Percentiles rank a stretch among this genome's conserved stretches.
Evolutionary conservation across 2,329 filamentous ascomycete species (phyloP).

Genomic region (Cladosporium sp.): DNA sequence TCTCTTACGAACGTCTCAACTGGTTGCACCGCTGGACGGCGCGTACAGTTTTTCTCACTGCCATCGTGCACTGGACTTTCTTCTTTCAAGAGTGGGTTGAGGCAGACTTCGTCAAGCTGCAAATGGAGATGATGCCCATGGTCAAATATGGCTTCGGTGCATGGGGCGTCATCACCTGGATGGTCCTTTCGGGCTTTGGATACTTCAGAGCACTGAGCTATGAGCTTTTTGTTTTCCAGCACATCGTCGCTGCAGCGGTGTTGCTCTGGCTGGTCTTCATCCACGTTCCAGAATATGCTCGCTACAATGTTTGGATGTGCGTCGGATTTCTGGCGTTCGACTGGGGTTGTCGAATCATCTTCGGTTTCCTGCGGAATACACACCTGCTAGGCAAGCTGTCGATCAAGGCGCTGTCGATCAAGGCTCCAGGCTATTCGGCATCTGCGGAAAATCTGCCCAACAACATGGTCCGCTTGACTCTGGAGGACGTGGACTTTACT

Average conservation of each 20-base stretch:
- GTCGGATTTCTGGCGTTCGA: slow-evolving; percentile 29
- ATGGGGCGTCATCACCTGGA: slow-evolving; percentile 49
- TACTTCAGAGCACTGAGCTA: slow-evolving; percentile 49
- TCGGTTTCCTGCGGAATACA: slow-evolving; percentile 24
- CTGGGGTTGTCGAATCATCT: slow-evolving; percentile 25
- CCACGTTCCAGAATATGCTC: slow-evolving; percentile 39
- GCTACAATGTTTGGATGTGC: slow-evolving; percentile 28
- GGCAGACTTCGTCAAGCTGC: slow-evolving; percentile 47
- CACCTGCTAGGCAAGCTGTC: slow-evolving; percentile 19
- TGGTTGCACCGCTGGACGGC: slow-evolving; percentile 52
- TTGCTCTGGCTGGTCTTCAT: slow-evolving; percentile 49
- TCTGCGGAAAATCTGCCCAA: slow-evolving; percentile 44
- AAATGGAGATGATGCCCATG: slow-evolving; percentile 47
- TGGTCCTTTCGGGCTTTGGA: slow-evolving; percentile 47
- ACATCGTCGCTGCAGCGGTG: slow-evolving; percentile 46
- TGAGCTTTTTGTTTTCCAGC: slow-evolving; percentile 53
- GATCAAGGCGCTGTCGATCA: neutral
- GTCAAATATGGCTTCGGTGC: slow-evolving; percentile 50
- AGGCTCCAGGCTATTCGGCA: slow-evolving; percentile 23
- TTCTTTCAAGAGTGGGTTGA: slow-evolving; percentile 51
- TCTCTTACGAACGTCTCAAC: slow-evolving; percentile 49
- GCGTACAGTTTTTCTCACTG: slow-evolving; percentile 49
- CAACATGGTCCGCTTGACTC: slow-evolving; percentile 53
- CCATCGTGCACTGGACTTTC: slow-evolving; percentile 52
- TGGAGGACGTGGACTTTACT: slow-evolving; percentile 50